Conservation (phyloP, 106 monocot genomes). For the Dendrobium officinale region DNA sequence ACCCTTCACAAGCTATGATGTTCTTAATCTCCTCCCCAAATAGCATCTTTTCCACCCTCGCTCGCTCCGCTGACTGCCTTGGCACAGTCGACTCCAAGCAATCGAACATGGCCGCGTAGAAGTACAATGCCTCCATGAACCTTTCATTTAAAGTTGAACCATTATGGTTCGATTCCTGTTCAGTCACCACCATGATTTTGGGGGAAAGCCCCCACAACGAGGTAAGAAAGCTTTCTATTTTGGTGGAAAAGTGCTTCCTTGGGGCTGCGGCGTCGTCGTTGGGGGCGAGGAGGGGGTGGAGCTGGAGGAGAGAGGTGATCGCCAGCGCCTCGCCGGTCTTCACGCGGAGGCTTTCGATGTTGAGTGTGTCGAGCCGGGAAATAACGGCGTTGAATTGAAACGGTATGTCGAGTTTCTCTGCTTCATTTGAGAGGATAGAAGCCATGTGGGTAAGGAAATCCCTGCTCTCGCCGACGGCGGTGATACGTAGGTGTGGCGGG, state of each 20-base stretch:
- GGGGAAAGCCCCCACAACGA: constrained; percentile 31
- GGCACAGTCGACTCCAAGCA: constrained; percentile 41
- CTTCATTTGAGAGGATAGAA: constrained; percentile 16
- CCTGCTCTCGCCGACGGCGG: constrained; percentile 24
- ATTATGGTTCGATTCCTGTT: constrained; percentile 52
- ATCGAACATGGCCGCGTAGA: constrained; percentile 53
- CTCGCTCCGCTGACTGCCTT: constrained; percentile 35
- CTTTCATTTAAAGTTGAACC: constrained; percentile 20
- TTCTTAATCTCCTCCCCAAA: constrained; percentile 75
- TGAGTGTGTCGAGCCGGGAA: constrained; percentile 14
- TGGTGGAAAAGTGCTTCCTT: neutral
- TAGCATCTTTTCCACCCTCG: constrained; percentile 39
- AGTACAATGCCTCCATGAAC: constrained; percentile 52
- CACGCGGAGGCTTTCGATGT: constrained; percentile 25
- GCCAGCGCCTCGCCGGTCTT: constrained; percentile 37
- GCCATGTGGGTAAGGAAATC: constrained; percentile 20
- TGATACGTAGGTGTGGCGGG: constrained; percentile 37
- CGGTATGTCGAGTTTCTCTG: constrained; percentile 31
- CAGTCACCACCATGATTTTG: constrained; percentile 40
- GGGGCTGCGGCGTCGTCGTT: neutral
- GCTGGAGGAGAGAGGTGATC: constrained; percentile 22
- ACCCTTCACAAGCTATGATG: constrained; percentile 63
- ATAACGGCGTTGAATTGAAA: constrained; percentile 32
- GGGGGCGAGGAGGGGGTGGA: constrained; percentile 20
- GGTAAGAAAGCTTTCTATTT: constrained; percentile 27